phyloP scores from a whole-genome alignment of 495 filamentous ascomycete species.

The Aspergillus coremiiformis region DNA sequence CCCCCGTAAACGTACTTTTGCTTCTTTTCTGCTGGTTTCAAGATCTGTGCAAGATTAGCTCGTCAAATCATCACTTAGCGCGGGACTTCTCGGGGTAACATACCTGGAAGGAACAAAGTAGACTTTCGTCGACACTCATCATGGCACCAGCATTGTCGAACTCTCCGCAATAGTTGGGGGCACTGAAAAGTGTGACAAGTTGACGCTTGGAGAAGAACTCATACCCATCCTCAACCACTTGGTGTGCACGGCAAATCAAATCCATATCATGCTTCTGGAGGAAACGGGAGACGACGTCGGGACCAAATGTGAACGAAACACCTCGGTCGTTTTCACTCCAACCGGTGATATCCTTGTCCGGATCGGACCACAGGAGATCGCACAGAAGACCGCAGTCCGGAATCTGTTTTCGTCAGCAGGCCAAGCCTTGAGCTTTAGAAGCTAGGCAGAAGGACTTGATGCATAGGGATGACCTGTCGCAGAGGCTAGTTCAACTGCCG shows the following conservation, averaged over 20 bases:
- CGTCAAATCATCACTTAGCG: background rate
- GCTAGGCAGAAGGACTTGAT: slow-evolving; percentile 26
- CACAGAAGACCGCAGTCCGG: slow-evolving; percentile 96
- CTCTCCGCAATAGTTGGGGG: slow-evolving; percentile 98
- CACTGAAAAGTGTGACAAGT: slow-evolving; percentile 94
- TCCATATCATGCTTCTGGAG: slow-evolving; percentile 99
- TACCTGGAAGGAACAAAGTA: slow-evolving; percentile 99
- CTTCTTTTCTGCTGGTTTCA: slow-evolving; percentile 99
- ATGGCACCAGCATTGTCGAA: slow-evolving; percentile 99
- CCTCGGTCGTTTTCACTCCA: slow-evolving; percentile 99
- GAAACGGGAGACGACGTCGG: slow-evolving; percentile 98
- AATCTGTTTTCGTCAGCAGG: slow-evolving; percentile 64
- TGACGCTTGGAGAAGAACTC: slow-evolving; percentile 99
- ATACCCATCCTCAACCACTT: slow-evolving; percentile 98
- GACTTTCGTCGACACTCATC: slow-evolving; percentile 99
- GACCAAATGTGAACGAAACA: slow-evolving; percentile 97
- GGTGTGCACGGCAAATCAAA: slow-evolving; percentile 95
- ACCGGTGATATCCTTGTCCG: slow-evolving; percentile 99
- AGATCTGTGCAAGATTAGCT: slow-evolving; percentile 53
- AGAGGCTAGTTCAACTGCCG: background rate
- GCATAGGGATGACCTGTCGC: slow-evolving; percentile 1
- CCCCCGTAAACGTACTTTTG: slow-evolving; percentile 98
- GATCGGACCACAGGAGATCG: slow-evolving; percentile 97
- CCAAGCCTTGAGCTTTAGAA: slow-evolving; percentile 37
- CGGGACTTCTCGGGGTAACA: slow-evolving; percentile 8